These are phyloP conservation scores for Alternaria burnsii DNA, from an alignment of 2,329 filamentous ascomycete species.

Conservation along the genomic window DNA sequence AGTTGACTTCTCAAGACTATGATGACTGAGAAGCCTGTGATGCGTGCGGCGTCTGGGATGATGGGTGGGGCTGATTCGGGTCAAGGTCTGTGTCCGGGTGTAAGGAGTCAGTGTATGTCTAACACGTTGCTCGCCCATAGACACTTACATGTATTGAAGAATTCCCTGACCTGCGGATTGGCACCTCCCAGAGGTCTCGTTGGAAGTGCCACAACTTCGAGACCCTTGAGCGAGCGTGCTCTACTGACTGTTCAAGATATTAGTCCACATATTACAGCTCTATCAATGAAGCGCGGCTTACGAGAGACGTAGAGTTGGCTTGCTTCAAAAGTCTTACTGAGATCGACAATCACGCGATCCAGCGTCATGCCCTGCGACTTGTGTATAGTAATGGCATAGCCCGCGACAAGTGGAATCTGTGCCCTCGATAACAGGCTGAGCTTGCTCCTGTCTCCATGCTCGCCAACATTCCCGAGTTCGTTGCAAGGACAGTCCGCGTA, in stretches of 20 bases:
- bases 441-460: neutral
- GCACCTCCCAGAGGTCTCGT: slow-evolving; percentile 30
- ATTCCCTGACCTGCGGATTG: slow-evolving; percentile 48
- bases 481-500: slow-evolving; percentile 61
- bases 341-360: slow-evolving; percentile 65
- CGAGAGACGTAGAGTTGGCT: slow-evolving; percentile 70
- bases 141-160: slow-evolving; percentile 20
- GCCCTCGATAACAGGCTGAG: slow-evolving; percentile 63
- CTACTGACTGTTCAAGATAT: slow-evolving; percentile 56
- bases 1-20: neutral
- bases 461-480: slow-evolving; percentile 54
- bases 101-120: neutral
- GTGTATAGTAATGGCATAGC: slow-evolving; percentile 71
- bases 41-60: neutral
- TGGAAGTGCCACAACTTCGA: slow-evolving; percentile 53
- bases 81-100: neutral
- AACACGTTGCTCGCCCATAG: neutral
- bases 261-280: neutral
- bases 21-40: neutral
- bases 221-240: slow-evolving; percentile 61
- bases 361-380: slow-evolving; percentile 68
- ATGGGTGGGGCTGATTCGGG: neutral
- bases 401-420: slow-evolving; percentile 67
- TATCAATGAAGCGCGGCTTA: slow-evolving; percentile 21
- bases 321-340: slow-evolving; percentile 62